Evolutionary conservation across 2,329 filamentous ascomycete species (phyloP), one percentile per base, ranked within the genome.

Genomic region (Magnaporthales sp.): DNA sequence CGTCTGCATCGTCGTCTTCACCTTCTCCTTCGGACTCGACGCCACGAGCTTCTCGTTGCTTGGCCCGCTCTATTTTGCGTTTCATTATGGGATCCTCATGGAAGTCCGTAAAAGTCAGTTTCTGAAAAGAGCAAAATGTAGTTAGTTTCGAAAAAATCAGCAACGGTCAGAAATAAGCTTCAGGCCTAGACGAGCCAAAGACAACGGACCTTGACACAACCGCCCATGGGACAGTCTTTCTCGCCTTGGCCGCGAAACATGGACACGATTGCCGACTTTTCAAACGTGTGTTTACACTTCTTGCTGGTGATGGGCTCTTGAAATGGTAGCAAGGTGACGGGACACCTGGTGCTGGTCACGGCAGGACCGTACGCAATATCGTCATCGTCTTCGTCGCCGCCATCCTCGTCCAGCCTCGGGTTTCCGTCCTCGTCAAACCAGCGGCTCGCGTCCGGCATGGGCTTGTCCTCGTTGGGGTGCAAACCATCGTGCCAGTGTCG

Each of bases 221-320:
- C 89, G 2, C 83, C 77, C 67, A 87, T 83, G 0, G 90, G 90
- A 73, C 90, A 93, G 66, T 83, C 84, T 64, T 74, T 75, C 62
- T 66, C 54, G n/a, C 66, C 67, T 13, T 61, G 10, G 71, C 62
- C 68, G 66, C 81, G 81, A 74, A 80, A 88, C 63, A 58, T 31
- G 60, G 86, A 83, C 27, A 85, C 67, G 54, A 93, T 88, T 0
- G 86, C 85, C 1, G 74, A 72, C 74, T 86, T 89, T 73, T 93
- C 89, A 73, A 91, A 93, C 0, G 84, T 88, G 74, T 93, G 91
- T 66, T 85, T 87, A 79, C 91, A 93, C 70, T 85, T 84, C 15
- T 74, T 78, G 71, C 86, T 91, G 66, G 85, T 90, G 72, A 86
- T 87, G 0, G 91, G 91, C 65, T 91, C 83, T 58, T 80, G 78